Conservation (phyloP, 2,329 filamentous ascomycete genomes). For the Ophiostoma triangulosporum region DNA sequence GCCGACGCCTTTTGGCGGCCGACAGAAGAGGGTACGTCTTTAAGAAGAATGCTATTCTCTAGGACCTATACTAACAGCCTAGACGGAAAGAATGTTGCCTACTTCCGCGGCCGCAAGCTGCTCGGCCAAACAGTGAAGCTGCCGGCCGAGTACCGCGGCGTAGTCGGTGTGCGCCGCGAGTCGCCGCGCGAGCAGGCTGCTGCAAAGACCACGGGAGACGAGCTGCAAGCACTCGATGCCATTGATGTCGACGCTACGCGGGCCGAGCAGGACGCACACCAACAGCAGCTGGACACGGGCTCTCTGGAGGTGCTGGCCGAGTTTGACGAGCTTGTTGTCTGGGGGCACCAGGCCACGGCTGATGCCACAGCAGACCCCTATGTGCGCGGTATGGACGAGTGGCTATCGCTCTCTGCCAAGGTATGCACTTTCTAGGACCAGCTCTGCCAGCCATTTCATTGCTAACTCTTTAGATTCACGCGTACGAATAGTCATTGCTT, state of each 20-base stretch:
- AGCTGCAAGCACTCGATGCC: background rate
- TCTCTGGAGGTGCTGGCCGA: constrained; percentile 48
- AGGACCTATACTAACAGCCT: background rate
- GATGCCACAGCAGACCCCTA: constrained; percentile 54
- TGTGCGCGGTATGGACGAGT: constrained; percentile 64
- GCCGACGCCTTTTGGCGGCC: constrained; percentile 60
- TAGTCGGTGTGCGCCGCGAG: constrained; percentile 36
- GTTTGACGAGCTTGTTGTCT: constrained; percentile 69
- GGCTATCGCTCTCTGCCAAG: constrained; percentile 56
- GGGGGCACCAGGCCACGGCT: constrained; percentile 61
- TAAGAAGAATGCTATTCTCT: background rate
- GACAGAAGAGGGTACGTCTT: constrained; percentile 11
- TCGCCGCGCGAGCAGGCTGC: constrained; percentile 20
- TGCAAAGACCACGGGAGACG: constrained; percentile 4
- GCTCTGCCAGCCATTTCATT: background rate
- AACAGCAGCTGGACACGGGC: constrained; percentile 31
- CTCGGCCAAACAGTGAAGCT: constrained; percentile 52
- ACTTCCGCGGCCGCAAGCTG: constrained; percentile 72
- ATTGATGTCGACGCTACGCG: constrained; percentile 27
- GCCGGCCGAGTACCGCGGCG: constrained; percentile 57
- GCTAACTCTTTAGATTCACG: constrained; percentile 2
- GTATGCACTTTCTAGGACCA: too few species aligned
- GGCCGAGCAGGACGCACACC: constrained; percentile 22
- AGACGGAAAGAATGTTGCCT: constrained; percentile 43
- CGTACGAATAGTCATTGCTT: background rate